Evolutionary conservation across 257 asterid genomes (phyloP).

Genomic region (Nicotiana attenuata): DNA sequence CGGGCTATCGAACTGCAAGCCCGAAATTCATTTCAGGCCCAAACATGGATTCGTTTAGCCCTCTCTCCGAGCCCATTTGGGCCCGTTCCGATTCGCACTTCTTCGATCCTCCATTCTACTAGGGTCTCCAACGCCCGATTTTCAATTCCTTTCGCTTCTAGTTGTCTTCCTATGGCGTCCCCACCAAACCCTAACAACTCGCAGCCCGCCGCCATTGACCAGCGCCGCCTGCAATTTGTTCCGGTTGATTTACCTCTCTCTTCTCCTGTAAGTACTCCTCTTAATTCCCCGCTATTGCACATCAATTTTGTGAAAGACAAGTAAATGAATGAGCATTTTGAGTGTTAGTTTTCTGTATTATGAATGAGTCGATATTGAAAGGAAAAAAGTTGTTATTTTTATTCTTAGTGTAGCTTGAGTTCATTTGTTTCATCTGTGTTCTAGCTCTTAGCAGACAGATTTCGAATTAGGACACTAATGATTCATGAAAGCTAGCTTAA

Average conservation of each 20-base stretch:
- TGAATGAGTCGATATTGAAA: not conserved
- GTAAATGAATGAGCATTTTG: not conserved
- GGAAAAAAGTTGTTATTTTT: not conserved
- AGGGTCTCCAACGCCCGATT: not conserved
- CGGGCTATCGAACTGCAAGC: slow-evolving; percentile 20
- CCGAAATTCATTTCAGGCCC: slow-evolving; percentile 21
- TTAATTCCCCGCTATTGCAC: not conserved
- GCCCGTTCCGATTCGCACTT: slow-evolving; percentile 10
- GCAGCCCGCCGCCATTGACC: slow-evolving; percentile 9
- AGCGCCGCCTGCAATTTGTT: slow-evolving; percentile 6
- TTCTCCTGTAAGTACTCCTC: slow-evolving; percentile 14
- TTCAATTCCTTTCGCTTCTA: not conserved
- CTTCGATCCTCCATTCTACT: not conserved
- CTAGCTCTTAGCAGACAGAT: too few relatives aligned
- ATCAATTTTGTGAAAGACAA: not conserved
- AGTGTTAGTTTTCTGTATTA: too few relatives aligned
- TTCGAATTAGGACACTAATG: not conserved
- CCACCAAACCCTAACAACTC: slow-evolving; percentile 9
- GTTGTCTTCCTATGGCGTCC: slow-evolving; percentile 8
- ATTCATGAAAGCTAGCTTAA: not conserved
- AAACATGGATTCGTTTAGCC: not conserved
- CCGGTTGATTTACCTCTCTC: slow-evolving; percentile 10
- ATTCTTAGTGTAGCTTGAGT: not conserved
- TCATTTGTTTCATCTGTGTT: not conserved
- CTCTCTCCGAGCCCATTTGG: slow-evolving; percentile 16